Evolutionary conservation across 192 early-diverging fungal species (phyloP).

Genomic region (Backusella westeae): DNA sequence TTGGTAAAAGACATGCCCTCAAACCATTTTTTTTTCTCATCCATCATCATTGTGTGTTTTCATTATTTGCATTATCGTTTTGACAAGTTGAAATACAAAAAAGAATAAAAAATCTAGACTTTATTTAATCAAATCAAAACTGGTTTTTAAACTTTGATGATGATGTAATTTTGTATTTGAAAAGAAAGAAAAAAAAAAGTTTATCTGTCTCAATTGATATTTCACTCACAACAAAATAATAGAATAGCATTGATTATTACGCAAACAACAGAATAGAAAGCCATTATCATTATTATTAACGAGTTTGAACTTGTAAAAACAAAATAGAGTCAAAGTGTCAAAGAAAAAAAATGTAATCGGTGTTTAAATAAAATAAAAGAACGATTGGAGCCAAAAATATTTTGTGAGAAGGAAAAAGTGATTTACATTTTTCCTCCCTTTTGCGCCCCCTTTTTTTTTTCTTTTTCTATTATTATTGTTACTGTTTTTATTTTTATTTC

Average conservation of each 20-base stretch:
- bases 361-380: background rate
- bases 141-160: background rate
- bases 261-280: background rate
- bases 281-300: background rate
- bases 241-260: accelerated
- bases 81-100: no score
- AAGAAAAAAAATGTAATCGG: background rate
- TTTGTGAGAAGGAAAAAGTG: background rate
- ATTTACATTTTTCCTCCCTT: background rate
- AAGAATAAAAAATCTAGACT: no score
- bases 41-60: no score
- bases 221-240: background rate
- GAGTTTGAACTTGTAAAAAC: no score
- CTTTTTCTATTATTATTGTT: background rate
- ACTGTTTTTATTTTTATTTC: background rate
- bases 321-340: background rate
- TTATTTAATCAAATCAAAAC: background rate
- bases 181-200: background rate
- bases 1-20: no score
- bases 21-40: no score
- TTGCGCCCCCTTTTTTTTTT: background rate
- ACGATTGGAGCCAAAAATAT: background rate
- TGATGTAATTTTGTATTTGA: background rate
- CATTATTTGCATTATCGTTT: no score
- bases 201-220: background rate